Conservation (phyloP, 2,329 filamentous ascomycete species). For the Rhynchosporium secalis region DNA sequence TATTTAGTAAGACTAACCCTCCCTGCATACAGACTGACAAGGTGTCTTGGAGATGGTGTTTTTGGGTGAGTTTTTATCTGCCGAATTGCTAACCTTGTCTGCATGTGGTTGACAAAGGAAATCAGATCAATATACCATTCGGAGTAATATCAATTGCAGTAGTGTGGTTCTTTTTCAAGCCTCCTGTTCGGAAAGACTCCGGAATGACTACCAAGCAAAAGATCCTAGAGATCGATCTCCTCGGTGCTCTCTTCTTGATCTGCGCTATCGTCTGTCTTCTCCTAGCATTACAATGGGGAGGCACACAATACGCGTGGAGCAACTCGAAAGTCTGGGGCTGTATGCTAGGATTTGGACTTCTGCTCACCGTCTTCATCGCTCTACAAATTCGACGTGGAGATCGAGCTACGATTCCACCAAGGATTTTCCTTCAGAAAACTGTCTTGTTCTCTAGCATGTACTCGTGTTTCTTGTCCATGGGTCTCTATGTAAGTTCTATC, state of each 20-base stretch:
- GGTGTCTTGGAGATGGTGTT: slow-evolving; percentile 44
- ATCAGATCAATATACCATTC: slow-evolving; percentile 46
- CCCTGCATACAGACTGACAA: slow-evolving; percentile 34
- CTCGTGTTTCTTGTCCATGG: slow-evolving; percentile 42
- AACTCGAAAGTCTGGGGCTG: slow-evolving; percentile 47
- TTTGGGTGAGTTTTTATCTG: slow-evolving; percentile 39
- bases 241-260: slow-evolving; percentile 50
- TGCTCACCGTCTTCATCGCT: slow-evolving; percentile 42
- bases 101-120: slow-evolving; percentile 1
- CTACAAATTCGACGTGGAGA: slow-evolving; percentile 48
- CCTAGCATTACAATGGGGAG: slow-evolving; percentile 51
- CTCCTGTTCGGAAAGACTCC: slow-evolving; percentile 39
- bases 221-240: slow-evolving; percentile 50
- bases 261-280: slow-evolving; percentile 47
- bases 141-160: slow-evolving; percentile 44
- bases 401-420: slow-evolving; percentile 51
- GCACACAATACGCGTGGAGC: slow-evolving; percentile 47
- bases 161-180: slow-evolving; percentile 47
- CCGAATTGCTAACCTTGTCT: slow-evolving; percentile 34
- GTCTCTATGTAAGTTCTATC: slow-evolving; percentile 31
- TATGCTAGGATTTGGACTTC: slow-evolving; percentile 43
- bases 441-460: slow-evolving; percentile 41
- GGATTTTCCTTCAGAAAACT: slow-evolving; percentile 45
- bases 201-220: slow-evolving; percentile 40
- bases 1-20: too few species aligned